Conservation (phyloP, 306 rosid species). For the Citrullus amarus region DNA sequence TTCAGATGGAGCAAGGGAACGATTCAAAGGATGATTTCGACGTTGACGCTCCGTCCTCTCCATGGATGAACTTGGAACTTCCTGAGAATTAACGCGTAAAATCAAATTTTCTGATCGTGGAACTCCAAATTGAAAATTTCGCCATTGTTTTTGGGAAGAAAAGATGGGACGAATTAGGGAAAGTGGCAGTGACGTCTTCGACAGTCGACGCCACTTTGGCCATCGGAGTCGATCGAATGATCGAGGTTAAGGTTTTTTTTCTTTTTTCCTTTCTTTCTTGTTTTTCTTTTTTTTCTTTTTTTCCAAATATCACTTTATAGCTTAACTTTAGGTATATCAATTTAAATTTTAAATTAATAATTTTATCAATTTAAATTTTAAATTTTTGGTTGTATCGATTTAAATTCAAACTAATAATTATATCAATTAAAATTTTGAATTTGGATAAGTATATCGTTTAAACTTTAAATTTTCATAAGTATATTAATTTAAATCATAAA, state of each 20-base stretch:
- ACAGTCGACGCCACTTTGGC: background rate
- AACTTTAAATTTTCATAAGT: too few relatives aligned
- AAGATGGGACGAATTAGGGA: background rate
- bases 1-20: constrained; percentile 11
- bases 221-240: background rate
- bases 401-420: too few relatives aligned
- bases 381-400: too few relatives aligned
- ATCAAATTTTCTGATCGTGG: background rate
- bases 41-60: constrained; percentile 11
- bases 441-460: too few relatives aligned
- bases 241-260: background rate
- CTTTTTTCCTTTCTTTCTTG: too few relatives aligned
- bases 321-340: too few relatives aligned
- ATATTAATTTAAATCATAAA: too few relatives aligned
- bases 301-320: too few relatives aligned
- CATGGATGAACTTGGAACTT: background rate
- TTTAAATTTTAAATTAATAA: too few relatives aligned
- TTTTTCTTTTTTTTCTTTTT: too few relatives aligned
- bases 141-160: background rate
- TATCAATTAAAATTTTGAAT: too few relatives aligned
- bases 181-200: background rate
- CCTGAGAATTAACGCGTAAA: background rate
- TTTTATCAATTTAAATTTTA: too few relatives aligned
- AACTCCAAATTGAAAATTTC: background rate
- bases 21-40: constrained; percentile 15